Evolutionary conservation across 805 yeast genomes (phyloP).

Genomic region (Lachancea cidri): DNA sequence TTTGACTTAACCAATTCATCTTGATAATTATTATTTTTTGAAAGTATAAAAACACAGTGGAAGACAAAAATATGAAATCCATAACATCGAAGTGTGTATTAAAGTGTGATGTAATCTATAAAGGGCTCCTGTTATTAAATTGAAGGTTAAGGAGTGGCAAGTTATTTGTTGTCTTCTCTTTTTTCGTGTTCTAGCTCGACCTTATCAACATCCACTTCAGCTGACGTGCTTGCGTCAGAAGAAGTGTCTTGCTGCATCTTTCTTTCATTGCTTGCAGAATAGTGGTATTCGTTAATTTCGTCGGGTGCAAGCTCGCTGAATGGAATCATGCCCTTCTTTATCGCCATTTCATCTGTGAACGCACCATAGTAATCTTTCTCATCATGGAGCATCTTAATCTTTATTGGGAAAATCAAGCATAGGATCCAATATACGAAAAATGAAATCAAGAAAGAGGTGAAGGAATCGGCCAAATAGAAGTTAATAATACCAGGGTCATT

Average conservation of each 20-base stretch:
- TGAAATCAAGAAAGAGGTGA: conserved; percentile 35
- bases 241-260: background rate
- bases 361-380: conserved; percentile 30
- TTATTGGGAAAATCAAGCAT: conserved; percentile 31
- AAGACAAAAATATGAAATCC: background rate
- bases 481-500: conserved; percentile 29
- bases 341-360: conserved; percentile 30
- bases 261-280: background rate
- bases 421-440: conserved; percentile 28
- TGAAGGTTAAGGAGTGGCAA: background rate
- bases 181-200: conserved; percentile 8
- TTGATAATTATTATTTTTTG: too few relatives aligned
- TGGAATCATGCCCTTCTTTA: conserved; percentile 28
- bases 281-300: conserved; percentile 15
- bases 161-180: background rate
- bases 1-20: too few relatives aligned
- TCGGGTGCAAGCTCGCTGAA: conserved; percentile 26
- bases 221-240: conserved; percentile 5
- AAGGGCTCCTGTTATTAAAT: background rate
- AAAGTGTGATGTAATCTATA: background rate
- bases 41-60: background rate
- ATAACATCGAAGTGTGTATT: background rate
- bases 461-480: conserved; percentile 36
- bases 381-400: conserved; percentile 30
- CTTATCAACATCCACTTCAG: conserved; percentile 11